Percentiles rank a stretch among this genome's conserved stretches.
These are phyloP conservation scores for Ogataea paraovalis DNA, from an alignment of 805 yeast genomes.

Conservation along the genomic window DNA sequence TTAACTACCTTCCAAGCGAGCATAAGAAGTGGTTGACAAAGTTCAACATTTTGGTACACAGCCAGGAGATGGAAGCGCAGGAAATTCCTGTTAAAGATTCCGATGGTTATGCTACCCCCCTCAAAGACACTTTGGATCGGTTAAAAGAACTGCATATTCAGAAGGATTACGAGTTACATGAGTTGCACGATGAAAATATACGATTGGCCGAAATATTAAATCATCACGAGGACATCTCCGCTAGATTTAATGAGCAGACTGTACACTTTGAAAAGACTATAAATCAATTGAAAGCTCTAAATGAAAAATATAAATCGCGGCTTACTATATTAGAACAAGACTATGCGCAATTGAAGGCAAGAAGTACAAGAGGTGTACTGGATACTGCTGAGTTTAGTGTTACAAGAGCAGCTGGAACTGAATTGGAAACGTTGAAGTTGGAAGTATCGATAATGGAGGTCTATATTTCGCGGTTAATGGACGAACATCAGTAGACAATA, in stretches of 20 bases:
- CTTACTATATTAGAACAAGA: background rate
- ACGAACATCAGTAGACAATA: background rate
- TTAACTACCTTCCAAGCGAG: constrained; percentile 19
- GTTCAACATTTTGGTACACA: constrained; percentile 20
- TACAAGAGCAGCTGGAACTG: background rate
- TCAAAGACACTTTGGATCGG: constrained; percentile 9
- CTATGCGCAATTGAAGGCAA: background rate
- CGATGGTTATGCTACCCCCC: background rate
- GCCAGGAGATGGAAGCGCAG: constrained; percentile 1
- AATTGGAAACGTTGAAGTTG: constrained; percentile 3
- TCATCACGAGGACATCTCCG: background rate
- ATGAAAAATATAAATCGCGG: constrained; percentile 4
- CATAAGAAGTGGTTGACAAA: constrained; percentile 17
- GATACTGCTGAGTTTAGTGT: background rate
- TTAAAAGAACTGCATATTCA: constrained; percentile 4
- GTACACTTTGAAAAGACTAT: constrained; percentile 7
- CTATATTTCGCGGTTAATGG: background rate
- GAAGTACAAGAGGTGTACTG: no score
- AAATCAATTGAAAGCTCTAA: constrained; percentile 4
- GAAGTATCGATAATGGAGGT: constrained; percentile 6
- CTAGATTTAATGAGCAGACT: background rate
- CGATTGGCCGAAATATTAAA: background rate
- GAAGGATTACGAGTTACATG: background rate
- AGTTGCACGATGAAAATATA: background rate
- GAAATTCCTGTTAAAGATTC: constrained; percentile 5